Base-by-base conservation (phyloP, 805 yeast species). In the Candida maris region DNA sequence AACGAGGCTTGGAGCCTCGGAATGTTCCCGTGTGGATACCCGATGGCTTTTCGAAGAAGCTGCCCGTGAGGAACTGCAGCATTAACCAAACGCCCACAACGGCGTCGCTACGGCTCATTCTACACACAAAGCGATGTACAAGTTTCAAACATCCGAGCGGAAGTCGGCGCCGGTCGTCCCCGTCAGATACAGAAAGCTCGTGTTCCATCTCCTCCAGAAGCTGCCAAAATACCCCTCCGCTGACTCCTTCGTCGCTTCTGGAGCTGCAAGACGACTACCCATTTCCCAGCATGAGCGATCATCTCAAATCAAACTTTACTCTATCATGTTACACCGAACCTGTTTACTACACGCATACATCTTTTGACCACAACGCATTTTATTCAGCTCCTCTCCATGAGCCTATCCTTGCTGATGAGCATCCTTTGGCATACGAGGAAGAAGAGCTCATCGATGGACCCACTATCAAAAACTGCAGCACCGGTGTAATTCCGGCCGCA, bases 91-190 rank as follows among this genome's bases (percentile, higher is more conserved):
- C 14, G 8, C 28, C 28, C 7, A 13, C 26, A 7, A 32, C 45
- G n/a, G 42, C 45, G 15, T 42, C 39, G n/a, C 32, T 42, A 8
- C 37, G 28, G 14, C 37, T 38, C 13, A 20, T 42, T 9, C 14
- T 38, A 13, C 30, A 17, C 17, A 22, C 15, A 10, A 24, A 32
- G n/a, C 14, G 38, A 13, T 30, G 42, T n/a, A 37, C 36, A 7
- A 21, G 30, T 8, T 38, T 32, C 32, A 27, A 28, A 14, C 17
- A 18, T 18, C 6, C 14, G 10, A 16, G 28, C 14, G 14, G 14
- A n/a, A n/a, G 28, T 12, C 14, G 28, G 14, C 15, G 16, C 15
- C 15, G 10, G 14, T 25, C 28, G 8, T 25, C 7, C 15, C 16
- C 10, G 15, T 25, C 28, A 10, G 14, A n/a, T 9, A 12, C 28